Evolutionary conservation across 495 filamentous ascomycete genomes (phyloP).

Genomic region (Darksidea phi): DNA sequence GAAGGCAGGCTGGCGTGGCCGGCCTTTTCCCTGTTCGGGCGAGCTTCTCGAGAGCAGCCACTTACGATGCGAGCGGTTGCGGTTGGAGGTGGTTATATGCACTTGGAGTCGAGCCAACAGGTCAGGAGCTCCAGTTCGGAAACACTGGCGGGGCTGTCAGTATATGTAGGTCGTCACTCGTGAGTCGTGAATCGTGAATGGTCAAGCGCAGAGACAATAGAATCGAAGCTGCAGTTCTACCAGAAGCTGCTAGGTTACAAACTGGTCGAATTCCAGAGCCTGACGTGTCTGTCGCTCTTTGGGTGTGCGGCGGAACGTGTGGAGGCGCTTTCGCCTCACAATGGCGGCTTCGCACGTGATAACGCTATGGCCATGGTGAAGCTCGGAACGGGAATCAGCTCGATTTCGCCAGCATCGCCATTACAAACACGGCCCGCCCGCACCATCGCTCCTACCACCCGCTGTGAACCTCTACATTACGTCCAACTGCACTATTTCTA

Average conservation of each 20-base stretch:
- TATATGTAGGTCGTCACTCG: no score
- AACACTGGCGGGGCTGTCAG: no score
- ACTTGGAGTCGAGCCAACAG: no score
- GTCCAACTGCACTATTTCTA: background rate
- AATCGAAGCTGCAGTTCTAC: background rate
- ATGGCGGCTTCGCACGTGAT: slow-evolving; percentile 7
- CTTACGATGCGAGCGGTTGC: no score
- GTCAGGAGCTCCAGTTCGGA: no score
- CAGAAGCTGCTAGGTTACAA: background rate
- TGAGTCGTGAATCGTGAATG: no score
- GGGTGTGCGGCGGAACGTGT: slow-evolving; percentile 23
- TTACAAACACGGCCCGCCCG: slow-evolving; percentile 20
- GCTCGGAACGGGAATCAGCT: slow-evolving; percentile 18
- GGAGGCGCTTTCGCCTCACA: background rate
- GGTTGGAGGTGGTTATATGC: no score
- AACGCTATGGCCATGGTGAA: slow-evolving; percentile 6
- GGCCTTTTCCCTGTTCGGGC: background rate
- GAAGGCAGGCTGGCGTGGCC: background rate
- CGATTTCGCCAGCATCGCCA: slow-evolving; percentile 16
- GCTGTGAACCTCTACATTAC: background rate
- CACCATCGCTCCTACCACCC: slow-evolving; percentile 1
- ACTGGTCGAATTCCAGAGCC: background rate
- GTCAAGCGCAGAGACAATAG: no score
- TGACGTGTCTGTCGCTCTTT: slow-evolving; percentile 30
- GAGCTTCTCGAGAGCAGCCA: background rate